Conservation (phyloP, 768 basidiomycete species). For the Serendipita sp. region DNA sequence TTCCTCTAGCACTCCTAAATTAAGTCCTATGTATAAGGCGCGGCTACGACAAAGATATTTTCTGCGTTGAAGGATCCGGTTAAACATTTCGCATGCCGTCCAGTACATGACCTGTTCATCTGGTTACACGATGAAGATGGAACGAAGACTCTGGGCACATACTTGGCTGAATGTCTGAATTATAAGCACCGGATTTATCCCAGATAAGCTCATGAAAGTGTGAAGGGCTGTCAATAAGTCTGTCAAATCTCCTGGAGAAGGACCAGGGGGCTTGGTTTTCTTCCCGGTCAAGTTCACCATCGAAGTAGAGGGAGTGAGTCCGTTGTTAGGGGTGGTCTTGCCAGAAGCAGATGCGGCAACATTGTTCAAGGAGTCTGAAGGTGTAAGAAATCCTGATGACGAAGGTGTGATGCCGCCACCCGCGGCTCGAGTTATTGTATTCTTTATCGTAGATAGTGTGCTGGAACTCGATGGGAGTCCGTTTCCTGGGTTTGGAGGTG, state of each 20-base stretch:
- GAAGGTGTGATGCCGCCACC: neutral
- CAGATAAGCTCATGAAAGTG: slow-evolving; percentile 64
- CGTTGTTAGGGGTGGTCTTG: neutral
- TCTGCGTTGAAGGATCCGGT: slow-evolving; percentile 74
- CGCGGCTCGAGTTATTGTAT: neutral
- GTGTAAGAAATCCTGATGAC: no score
- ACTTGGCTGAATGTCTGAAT: slow-evolving; percentile 91
- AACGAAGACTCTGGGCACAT: slow-evolving; percentile 65
- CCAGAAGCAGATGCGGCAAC: neutral
- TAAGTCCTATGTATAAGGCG: slow-evolving; percentile 80
- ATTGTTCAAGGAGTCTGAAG: neutral
- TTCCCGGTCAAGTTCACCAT: neutral
- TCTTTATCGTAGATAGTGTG: neutral
- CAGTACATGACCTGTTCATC: slow-evolving; percentile 90
- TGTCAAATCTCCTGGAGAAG: slow-evolving; percentile 34
- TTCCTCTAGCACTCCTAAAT: slow-evolving; percentile 71
- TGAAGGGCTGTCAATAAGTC: slow-evolving; percentile 75
- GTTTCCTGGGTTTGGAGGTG: neutral
- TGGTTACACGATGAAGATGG: slow-evolving; percentile 59
- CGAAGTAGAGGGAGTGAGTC: neutral
- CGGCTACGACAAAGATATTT: slow-evolving; percentile 86
- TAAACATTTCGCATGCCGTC: slow-evolving; percentile 83
- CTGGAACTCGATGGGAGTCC: neutral
- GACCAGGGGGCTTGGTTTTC: neutral
- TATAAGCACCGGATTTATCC: slow-evolving; percentile 75